Percentiles rank a stretch among this genome's conserved stretches.
phyloP scores from a whole-genome alignment of 192 early-diverging fungal species.

The Chytriomyces hyalinus region DNA sequence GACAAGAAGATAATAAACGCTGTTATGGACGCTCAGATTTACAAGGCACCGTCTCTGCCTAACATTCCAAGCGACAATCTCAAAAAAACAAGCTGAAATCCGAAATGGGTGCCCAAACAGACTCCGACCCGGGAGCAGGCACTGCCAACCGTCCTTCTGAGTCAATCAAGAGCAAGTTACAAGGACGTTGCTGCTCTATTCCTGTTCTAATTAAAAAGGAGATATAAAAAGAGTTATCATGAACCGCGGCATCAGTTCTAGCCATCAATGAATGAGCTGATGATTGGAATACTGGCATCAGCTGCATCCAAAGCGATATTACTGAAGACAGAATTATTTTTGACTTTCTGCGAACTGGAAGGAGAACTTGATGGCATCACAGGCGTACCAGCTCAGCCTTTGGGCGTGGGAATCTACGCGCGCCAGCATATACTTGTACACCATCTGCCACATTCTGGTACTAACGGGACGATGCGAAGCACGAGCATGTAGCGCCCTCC shows the following conservation, averaged over 20 bases:
- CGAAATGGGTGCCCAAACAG: background rate
- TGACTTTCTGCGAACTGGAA: constrained; percentile 1
- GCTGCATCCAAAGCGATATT: constrained; percentile 7
- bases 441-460: background rate
- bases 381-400: background rate
- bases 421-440: background rate
- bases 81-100: too few relatives aligned
- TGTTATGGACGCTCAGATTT: too few relatives aligned
- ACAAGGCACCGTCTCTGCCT: too few relatives aligned
- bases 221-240: background rate
- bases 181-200: constrained; percentile 13
- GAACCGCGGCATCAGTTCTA: constrained; percentile 3
- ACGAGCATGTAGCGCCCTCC: too few relatives aligned
- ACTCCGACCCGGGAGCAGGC: background rate
- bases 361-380: background rate
- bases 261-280: constrained; percentile 14
- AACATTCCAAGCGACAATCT: too few relatives aligned
- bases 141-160: background rate
- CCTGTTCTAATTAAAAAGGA: background rate
- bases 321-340: constrained; percentile 30
- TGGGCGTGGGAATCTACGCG: background rate
- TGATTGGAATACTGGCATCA: constrained; percentile 27
- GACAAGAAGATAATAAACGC: too few relatives aligned
- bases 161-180: constrained; percentile 1
- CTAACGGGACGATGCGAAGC: too few relatives aligned